Percentiles rank a stretch among this genome's conserved stretches.
These are phyloP conservation scores for Globisporangium takayamanum DNA, from an alignment of 352 stramenopile species.

Conservation along the genomic window DNA sequence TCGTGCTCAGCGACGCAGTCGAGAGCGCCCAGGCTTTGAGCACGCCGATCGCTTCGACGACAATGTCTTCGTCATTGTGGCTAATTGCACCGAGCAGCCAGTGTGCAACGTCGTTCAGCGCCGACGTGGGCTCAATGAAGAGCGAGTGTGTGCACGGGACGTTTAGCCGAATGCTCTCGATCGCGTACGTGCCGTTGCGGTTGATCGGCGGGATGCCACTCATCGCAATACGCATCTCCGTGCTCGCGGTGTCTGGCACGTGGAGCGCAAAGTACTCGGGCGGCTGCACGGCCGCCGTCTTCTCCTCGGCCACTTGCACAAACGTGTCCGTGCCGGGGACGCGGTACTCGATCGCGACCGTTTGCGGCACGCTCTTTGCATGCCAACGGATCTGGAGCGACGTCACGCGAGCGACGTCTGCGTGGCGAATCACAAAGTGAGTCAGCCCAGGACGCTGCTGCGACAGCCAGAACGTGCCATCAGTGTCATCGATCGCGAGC, in stretches of 20 bases:
- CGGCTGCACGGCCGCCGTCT: slow-evolving; percentile 10
- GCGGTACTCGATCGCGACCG: slow-evolving; percentile 52
- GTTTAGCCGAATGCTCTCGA: slow-evolving; percentile 60
- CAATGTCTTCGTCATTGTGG: slow-evolving; percentile 43
- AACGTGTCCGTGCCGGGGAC: slow-evolving; percentile 28
- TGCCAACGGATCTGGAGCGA: slow-evolving; percentile 72
- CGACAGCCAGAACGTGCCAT: slow-evolving; percentile 75
- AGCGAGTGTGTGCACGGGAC: slow-evolving; percentile 45
- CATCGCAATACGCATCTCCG: slow-evolving; percentile 58
- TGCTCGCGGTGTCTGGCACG: slow-evolving; percentile 31
- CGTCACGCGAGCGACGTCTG: slow-evolving; percentile 35
- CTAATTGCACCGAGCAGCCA: slow-evolving; percentile 55
- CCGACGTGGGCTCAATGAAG: slow-evolving; percentile 54
- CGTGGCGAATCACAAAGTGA: slow-evolving; percentile 37
- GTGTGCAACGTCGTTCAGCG: slow-evolving; percentile 46
- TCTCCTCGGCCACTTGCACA: slow-evolving; percentile 30
- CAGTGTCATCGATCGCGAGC: slow-evolving; percentile 45
- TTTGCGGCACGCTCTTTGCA: slow-evolving; percentile 52
- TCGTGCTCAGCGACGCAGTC: slow-evolving; percentile 65
- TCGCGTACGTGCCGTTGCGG: slow-evolving; percentile 60
- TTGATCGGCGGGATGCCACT: slow-evolving; percentile 55
- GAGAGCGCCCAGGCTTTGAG: slow-evolving; percentile 69
- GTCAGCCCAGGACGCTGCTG: slow-evolving; percentile 46
- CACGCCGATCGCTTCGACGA: slow-evolving; percentile 53
- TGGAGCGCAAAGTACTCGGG: slow-evolving; percentile 31